A percentile compares a stretch with the other conserved stretches of the same genome.
Evolutionary conservation across 1,139 yeast species (phyloP).

Genomic region (Suhomyces taliae): DNA sequence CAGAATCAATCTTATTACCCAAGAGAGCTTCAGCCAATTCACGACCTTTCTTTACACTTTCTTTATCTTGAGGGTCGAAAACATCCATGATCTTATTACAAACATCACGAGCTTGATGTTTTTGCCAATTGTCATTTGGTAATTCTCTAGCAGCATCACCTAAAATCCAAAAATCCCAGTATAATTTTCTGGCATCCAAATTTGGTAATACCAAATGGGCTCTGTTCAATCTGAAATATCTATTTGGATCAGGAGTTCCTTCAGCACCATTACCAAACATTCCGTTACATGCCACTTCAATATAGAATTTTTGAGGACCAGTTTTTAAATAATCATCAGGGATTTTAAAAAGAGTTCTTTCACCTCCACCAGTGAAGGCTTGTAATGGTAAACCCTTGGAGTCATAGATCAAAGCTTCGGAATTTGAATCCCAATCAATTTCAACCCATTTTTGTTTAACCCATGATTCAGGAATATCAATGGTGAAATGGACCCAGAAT

Average conservation of each 20-base stretch:
- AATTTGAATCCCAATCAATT: conserved; percentile 83
- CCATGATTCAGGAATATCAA: conserved; percentile 67
- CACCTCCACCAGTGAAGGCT: conserved; percentile 86
- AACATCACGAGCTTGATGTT: conserved; percentile 75
- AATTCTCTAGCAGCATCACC: conserved; percentile 91
- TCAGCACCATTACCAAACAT: conserved; percentile 84
- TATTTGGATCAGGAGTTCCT: conserved; percentile 64
- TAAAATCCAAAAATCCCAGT: conserved; percentile 82
- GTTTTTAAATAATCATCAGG: conserved; percentile 53
- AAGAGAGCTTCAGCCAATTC: conserved; percentile 62
- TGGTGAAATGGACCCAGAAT: conserved; percentile 80
- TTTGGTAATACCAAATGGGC: conserved; percentile 87
- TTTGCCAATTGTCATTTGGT: conserved; percentile 73
- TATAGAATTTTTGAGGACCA: conserved; percentile 57
- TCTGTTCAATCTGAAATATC: conserved; percentile 61
- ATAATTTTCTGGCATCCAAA: conserved; percentile 72
- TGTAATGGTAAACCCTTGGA: conserved; percentile 68
- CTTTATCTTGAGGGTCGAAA: conserved; percentile 60
- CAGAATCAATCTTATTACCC: conserved; percentile 64
- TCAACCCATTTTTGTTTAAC: conserved; percentile 47
- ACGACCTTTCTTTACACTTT: conserved; percentile 60
- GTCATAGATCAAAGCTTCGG: conserved; percentile 80
- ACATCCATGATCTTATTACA: conserved; percentile 79
- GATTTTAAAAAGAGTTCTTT: conserved; percentile 70
- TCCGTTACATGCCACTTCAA: conserved; percentile 92